Evolutionary conservation across 495 filamentous ascomycete genomes (phyloP).

Genomic region (Penicillium goetzii): DNA sequence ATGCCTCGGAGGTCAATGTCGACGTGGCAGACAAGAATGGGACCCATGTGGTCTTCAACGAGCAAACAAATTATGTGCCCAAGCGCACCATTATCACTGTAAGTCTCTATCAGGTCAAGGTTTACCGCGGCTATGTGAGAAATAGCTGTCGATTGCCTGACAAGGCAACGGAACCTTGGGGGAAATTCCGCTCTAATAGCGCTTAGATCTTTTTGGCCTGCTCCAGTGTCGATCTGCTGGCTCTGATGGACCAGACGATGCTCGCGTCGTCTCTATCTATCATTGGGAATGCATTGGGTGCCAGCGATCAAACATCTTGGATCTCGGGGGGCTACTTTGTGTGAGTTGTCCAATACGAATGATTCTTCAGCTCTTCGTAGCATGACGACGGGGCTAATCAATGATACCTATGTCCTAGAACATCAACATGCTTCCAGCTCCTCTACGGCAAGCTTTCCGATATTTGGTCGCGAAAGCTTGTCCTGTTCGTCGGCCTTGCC

Average conservation of each 20-base stretch:
- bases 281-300: slow-evolving; percentile 51
- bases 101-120: slow-evolving; percentile 10
- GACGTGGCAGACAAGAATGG: slow-evolving; percentile 20
- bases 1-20: slow-evolving; percentile 11
- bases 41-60: slow-evolving; percentile 46
- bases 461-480: slow-evolving; percentile 60
- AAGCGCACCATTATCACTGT: slow-evolving; percentile 55
- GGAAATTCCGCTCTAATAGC: slow-evolving; percentile 8
- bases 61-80: slow-evolving; percentile 60
- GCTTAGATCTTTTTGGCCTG: slow-evolving; percentile 58
- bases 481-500: slow-evolving; percentile 53
- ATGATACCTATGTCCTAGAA: slow-evolving; percentile 25
- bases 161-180: not conserved
- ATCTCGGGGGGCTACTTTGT: slow-evolving; percentile 60
- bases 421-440: slow-evolving; percentile 61
- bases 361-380: not conserved
- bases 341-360: slow-evolving; percentile 30
- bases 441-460: slow-evolving; percentile 60
- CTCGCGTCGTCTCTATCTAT: slow-evolving; percentile 56
- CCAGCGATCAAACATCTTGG: slow-evolving; percentile 55
- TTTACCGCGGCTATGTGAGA: not conserved
- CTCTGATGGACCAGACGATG: slow-evolving; percentile 60
- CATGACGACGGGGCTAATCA: not conserved
- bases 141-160: not conserved
- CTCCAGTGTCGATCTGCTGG: slow-evolving; percentile 57